Evolutionary conservation across 495 filamentous ascomycete species (phyloP), one percentile per base, ranked within the genome.

Genomic region (Tuber brumale): DNA sequence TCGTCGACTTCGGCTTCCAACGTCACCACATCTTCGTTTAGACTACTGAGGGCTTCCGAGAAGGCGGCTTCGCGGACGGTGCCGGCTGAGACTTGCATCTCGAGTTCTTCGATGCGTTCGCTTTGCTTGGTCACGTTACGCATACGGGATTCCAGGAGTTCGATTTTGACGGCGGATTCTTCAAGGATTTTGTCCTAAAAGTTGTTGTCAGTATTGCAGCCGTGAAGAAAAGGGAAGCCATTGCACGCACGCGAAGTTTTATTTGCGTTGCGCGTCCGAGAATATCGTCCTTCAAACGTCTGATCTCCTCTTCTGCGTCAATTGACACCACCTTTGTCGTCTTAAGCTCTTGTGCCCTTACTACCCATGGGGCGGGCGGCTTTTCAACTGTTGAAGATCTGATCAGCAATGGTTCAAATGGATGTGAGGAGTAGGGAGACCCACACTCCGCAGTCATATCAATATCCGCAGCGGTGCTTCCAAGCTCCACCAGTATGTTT

Each of bases 131-230:
- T 89, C 19, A 92, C 89, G 79, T 97, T 94, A 61, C 92, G 89
- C 87, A 90, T 92, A 23, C 91, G 87, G 37, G 88, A 87, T 82
- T 97, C 94, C 69, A 98, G 91, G 8, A 93, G 92, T 84, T 97
- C 95, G 81, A 97, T 95, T 84, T 97, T 96, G 76, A 97, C 92
- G 4, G 89, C 88, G 16, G 93, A 88, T 45, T 93, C 92, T 78
- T 92, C 91, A 31, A 93, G 85, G 39, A 86, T 86, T 75, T 92
- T 86, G 57, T 94, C 91, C 57, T 66, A 35, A 27, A 43, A 69
- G 41, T 72, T 12, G 3, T 16, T 37, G 21, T 44, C 31, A 72
- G 61, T 71, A 23, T 66, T 66, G 14, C 27, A 66, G 35, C 16
- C 14, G 57, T 35, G 57, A 31, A 19, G 51, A 27, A n/a, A 51